These are phyloP conservation scores for Rhododendron williamsianum DNA, from an alignment of 148 eudicot species.

Conservation along the genomic window DNA sequence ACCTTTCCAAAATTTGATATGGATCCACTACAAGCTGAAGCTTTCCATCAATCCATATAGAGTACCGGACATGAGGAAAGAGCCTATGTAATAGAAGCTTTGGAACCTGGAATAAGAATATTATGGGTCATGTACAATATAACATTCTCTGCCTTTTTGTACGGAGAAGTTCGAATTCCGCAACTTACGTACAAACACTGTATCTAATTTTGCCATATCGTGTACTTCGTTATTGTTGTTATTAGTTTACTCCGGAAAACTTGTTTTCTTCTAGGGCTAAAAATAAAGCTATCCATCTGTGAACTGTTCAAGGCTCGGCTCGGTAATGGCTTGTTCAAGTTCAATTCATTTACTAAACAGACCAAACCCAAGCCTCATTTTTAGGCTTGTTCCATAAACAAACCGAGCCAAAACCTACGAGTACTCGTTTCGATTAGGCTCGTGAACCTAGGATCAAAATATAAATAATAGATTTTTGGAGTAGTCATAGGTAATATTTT, in stretches of 20 bases:
- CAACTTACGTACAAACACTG: neutral
- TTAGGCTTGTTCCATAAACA: neutral
- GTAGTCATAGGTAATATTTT: no score
- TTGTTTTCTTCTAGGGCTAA: neutral
- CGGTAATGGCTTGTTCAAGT: neutral
- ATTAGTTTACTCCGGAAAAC: neutral
- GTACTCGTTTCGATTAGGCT: neutral
- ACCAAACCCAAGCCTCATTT: neutral
- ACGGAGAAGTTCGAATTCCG: neutral
- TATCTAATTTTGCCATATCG: neutral
- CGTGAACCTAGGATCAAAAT: neutral
- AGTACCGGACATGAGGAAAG: constrained; percentile 69
- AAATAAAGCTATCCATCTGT: neutral
- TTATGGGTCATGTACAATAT: neutral
- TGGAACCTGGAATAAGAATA: constrained; percentile 54
- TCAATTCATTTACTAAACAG: neutral
- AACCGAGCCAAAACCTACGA: neutral
- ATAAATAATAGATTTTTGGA: no score
- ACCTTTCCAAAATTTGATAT: constrained; percentile 84
- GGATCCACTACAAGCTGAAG: constrained; percentile 88
- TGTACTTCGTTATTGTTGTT: neutral
- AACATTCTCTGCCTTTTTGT: neutral
- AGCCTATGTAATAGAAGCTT: constrained; percentile 86
- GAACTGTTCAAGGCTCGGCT: neutral
- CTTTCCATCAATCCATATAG: constrained; percentile 92